Conservation (phyloP, 768 basidiomycete genomes). For the Candolleomyces aberdarensis region DNA sequence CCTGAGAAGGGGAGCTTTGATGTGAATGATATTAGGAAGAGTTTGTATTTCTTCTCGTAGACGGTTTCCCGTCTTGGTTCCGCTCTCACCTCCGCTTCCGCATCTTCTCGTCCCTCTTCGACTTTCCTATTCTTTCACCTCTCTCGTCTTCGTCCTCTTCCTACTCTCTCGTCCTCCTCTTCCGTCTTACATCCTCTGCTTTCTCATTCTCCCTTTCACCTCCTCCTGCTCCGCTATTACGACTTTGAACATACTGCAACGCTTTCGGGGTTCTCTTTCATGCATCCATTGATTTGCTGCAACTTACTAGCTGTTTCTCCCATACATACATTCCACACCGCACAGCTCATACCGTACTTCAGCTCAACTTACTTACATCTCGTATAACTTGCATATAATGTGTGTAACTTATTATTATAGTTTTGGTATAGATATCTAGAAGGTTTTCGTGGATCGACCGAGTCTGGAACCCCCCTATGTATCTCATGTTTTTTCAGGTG, state of each 20-base stretch:
- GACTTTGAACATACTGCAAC: neutral
- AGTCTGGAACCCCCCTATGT: too few relatives aligned
- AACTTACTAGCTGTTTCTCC: too few relatives aligned
- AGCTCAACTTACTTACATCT: neutral
- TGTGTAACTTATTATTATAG: neutral
- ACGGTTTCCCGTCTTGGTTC: neutral
- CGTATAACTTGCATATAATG: neutral
- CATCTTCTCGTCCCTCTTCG: neutral
- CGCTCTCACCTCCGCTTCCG: neutral
- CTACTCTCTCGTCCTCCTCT: neutral
- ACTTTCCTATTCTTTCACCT: neutral
- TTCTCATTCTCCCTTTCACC: too few relatives aligned
- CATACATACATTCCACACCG: neutral
- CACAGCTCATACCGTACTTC: neutral
- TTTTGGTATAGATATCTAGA: neutral
- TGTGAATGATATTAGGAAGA: conserved; percentile 76
- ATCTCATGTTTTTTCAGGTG: too few relatives aligned
- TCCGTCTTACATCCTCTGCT: too few relatives aligned
- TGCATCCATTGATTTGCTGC: neutral
- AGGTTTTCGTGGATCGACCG: neutral
- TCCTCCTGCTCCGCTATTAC: too few relatives aligned
- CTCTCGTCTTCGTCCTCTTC: neutral
- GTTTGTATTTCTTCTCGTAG: conserved; percentile 94
- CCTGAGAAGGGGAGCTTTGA: conserved; percentile 86
- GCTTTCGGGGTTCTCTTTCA: neutral